Conservation (phyloP, 495 filamentous ascomycete species). For the Platismatia glauca region DNA sequence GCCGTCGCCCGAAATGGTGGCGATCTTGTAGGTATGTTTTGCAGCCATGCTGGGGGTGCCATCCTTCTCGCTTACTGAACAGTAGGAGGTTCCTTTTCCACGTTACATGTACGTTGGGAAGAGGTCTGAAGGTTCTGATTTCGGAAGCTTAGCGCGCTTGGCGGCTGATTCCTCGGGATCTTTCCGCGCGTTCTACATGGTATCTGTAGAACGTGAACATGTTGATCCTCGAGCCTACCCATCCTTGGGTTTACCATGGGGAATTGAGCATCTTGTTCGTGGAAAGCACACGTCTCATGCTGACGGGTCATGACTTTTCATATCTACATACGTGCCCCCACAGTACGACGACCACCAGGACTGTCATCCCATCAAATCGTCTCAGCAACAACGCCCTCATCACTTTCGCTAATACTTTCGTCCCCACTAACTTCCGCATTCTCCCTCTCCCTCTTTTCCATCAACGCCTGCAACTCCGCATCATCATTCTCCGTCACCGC, state of each 20-base stretch:
- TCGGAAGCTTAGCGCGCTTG: neutral
- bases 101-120: slow-evolving; percentile 16
- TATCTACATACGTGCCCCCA: neutral
- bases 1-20: slow-evolving; percentile 46
- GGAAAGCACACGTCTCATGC: no score
- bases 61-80: neutral
- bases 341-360: neutral
- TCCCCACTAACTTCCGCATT: slow-evolving; percentile 95
- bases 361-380: slow-evolving; percentile 19
- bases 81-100: neutral
- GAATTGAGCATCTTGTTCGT: no score
- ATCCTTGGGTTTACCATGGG: no score
- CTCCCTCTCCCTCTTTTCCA: slow-evolving; percentile 98
- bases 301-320: neutral
- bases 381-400: slow-evolving; percentile 49
- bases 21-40: slow-evolving; percentile 34
- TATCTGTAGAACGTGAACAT: no score
- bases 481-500: slow-evolving; percentile 98
- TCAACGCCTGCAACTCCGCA: slow-evolving; percentile 88
- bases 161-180: no score
- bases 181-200: no score
- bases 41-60: neutral
- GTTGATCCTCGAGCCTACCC: no score
- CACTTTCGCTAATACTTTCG: slow-evolving; percentile 86
- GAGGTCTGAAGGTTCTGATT: neutral